These are phyloP conservation scores for Cryptococcus wingfieldii DNA, from an alignment of 1,284 basidiomycete genomes.

Conservation along the genomic window DNA sequence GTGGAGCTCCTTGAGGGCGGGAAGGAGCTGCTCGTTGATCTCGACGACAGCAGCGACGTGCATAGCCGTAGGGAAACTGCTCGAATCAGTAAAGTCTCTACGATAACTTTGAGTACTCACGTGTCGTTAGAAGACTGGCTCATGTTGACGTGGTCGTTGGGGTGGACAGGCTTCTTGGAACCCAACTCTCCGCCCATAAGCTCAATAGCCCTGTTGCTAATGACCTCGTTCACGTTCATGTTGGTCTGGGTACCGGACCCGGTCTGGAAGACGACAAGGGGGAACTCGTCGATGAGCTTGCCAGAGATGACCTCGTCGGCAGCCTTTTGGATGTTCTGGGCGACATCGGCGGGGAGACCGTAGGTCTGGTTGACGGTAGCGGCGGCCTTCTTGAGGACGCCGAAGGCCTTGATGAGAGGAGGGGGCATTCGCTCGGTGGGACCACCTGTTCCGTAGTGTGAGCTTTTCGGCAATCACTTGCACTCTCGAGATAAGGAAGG, in stretches of 20 bases:
- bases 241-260: conserved; percentile 99
- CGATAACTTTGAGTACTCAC: conserved; percentile 49
- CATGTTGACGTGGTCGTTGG: conserved; percentile 99
- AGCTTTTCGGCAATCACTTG: background rate
- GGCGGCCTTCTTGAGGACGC: conserved; percentile 96
- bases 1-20: conserved; percentile 77
- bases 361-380: conserved; percentile 85
- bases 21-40: conserved; percentile 73
- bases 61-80: conserved; percentile 98
- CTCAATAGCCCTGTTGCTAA: conserved; percentile 98
- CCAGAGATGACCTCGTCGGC: conserved; percentile 99
- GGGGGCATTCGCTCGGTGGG: conserved; percentile 85
- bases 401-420: conserved; percentile 96
- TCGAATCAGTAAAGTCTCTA: background rate
- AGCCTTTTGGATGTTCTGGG: conserved; percentile 83
- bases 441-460: conserved; percentile 52
- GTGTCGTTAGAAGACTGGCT: conserved; percentile 99
- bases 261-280: conserved; percentile 95
- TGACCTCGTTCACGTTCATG: conserved; percentile 99
- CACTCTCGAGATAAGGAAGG: background rate
- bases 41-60: conserved; percentile 94
- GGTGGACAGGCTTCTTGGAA: conserved; percentile 95
- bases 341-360: conserved; percentile 82
- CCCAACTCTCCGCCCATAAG: conserved; percentile 92
- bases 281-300: conserved; percentile 92